Conservation (phyloP, 768 basidiomycete genomes). For the Phaeotremella skinneri region DNA sequence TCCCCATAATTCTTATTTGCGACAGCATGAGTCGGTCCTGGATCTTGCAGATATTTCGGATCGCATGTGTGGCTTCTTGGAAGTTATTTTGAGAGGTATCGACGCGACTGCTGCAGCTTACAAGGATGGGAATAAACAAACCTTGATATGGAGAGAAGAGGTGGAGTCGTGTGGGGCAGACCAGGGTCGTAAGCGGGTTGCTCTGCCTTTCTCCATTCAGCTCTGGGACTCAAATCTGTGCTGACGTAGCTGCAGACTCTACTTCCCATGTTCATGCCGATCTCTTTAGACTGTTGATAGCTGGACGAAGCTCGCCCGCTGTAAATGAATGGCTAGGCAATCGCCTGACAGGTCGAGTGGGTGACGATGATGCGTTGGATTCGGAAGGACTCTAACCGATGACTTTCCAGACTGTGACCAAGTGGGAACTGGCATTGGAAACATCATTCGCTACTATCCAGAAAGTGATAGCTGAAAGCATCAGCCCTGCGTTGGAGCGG, state of each 20-base stretch:
- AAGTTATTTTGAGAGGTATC: slow-evolving; percentile 31
- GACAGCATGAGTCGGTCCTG: slow-evolving; percentile 4
- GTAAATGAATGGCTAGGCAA: slow-evolving; percentile 44
- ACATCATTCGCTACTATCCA: slow-evolving; percentile 24
- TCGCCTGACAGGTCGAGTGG: slow-evolving; percentile 34
- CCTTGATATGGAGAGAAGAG: slow-evolving; percentile 43
- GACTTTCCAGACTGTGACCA: slow-evolving; percentile 30
- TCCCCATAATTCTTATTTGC: background rate
- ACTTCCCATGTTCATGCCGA: slow-evolving; percentile 35
- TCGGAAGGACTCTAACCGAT: slow-evolving; percentile 6
- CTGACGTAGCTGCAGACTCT: no score
- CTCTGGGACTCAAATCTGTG: no score
- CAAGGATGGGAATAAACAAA: slow-evolving; percentile 41
- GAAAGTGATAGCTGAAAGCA: slow-evolving; percentile 32
- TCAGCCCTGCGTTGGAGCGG: slow-evolving; percentile 32
- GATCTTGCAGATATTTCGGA: slow-evolving; percentile 22
- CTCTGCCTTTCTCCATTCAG: background rate
- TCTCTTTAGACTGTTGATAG: slow-evolving; percentile 38
- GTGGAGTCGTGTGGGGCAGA: slow-evolving; percentile 39
- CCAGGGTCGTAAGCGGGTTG: slow-evolving; percentile 35
- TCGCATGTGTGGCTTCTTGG: slow-evolving; percentile 19
- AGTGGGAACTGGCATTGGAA: slow-evolving; percentile 35
- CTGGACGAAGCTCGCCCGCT: slow-evolving; percentile 32
- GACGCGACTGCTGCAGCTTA: slow-evolving; percentile 27
- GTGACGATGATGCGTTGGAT: background rate